Evolutionary conservation across 805 yeast species (phyloP).

Genomic region (Kluyveromyces wickerhamii): DNA sequence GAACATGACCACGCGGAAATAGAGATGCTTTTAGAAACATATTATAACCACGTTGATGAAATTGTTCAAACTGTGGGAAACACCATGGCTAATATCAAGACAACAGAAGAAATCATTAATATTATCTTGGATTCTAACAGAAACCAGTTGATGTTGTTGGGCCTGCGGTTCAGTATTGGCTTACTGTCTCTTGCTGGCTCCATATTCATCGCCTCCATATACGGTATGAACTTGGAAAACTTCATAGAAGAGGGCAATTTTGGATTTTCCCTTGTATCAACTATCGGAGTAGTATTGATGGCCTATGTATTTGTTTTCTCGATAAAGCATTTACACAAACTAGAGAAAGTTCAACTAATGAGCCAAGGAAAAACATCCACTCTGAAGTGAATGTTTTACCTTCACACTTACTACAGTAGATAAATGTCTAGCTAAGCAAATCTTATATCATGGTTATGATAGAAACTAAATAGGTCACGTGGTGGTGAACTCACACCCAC

Average conservation of each 20-base stretch:
- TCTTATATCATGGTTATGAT: too few relatives aligned
- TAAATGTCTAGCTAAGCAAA: too few relatives aligned
- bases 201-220: slow-evolving; percentile 73
- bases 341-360: slow-evolving; percentile 70
- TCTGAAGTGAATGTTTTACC: neutral
- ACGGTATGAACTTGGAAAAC: slow-evolving; percentile 94
- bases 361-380: slow-evolving; percentile 24
- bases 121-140: slow-evolving; percentile 90
- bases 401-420: too few relatives aligned
- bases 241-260: slow-evolving; percentile 74
- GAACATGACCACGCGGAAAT: slow-evolving; percentile 75
- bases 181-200: slow-evolving; percentile 76
- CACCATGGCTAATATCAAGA: slow-evolving; percentile 70
- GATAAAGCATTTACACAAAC: slow-evolving; percentile 47
- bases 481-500: too few relatives aligned
- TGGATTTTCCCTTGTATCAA: slow-evolving; percentile 53
- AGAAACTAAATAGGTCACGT: too few relatives aligned
- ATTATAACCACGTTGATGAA: slow-evolving; percentile 86
- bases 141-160: slow-evolving; percentile 84
- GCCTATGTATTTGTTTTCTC: slow-evolving; percentile 44
- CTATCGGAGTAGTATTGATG: slow-evolving; percentile 35
- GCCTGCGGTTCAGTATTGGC: slow-evolving; percentile 75
- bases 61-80: slow-evolving; percentile 85
- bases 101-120: slow-evolving; percentile 92
- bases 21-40: slow-evolving; percentile 83